Evolutionary conservation across 2,329 filamentous ascomycete species (phyloP), one percentile per base, ranked within the genome.

Genomic region (Kalmusia sp.): DNA sequence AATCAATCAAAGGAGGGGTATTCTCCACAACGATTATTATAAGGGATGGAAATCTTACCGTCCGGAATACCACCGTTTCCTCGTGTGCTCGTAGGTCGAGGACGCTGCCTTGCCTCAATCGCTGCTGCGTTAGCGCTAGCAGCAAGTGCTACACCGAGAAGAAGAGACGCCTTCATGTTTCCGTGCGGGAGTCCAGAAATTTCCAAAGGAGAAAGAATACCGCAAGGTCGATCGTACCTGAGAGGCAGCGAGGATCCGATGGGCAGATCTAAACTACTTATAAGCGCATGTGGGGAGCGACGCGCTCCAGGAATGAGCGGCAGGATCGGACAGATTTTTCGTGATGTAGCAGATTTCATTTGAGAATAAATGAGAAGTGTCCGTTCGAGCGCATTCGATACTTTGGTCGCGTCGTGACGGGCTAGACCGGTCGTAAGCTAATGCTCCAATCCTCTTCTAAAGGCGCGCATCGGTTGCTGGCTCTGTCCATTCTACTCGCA

Each of bases 281-380:
- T 47, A 47, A 28, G 24, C 22, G 14, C 2, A 12, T 30, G 15
- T 28, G 24, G n/a, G 3, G 3, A 21, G 22, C 22, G 19, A 35
- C 15, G 24, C 14, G 15, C 11, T 30, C 31, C 11, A 27, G 22
- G 8, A 47, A 21, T 14, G 31, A 24, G 15, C 25, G 43, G 8
- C 31, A 28, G 24, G 24, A 19, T 27, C 31, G 7, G 15, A 35
- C 12, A 30, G 33, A 28, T 47, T 3, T n/a, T 30, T 37, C n/a
- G 44, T 37, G 44, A 38, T 37, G 44, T 37, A 47, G 52, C 55
- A 58, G 52, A 51, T 57, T 68, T 69, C 65, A 71, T 70, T 69
- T 70, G 54, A 4, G 54, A 59, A 61, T 70, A 70, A 53, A 71
- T 69, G 62, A 69, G 49, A 15, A 38, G 37, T 25, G 57, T 52